A percentile compares a stretch with the other conserved stretches of the same genome.
Evolutionary conservation across 495 filamentous ascomycete genomes (phyloP).

Genomic region (Echria macrotheca): DNA sequence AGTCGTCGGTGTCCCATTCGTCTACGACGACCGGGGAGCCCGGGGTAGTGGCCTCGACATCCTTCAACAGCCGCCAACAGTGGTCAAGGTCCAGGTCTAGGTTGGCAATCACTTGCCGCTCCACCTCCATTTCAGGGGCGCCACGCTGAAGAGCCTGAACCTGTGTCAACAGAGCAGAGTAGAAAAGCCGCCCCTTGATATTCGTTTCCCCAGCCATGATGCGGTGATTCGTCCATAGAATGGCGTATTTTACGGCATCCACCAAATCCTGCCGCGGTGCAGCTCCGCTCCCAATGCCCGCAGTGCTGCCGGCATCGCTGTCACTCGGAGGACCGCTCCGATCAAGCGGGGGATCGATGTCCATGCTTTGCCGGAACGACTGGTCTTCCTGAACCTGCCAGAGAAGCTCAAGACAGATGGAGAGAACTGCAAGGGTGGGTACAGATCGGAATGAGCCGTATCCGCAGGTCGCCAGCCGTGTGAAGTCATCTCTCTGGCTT

Average conservation of each 20-base stretch:
- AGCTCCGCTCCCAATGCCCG: slow-evolving; percentile 21
- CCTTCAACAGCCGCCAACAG: slow-evolving; percentile 19
- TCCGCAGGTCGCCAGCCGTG: slow-evolving; percentile 38
- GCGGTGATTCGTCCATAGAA: slow-evolving; percentile 36
- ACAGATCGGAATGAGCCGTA: slow-evolving; percentile 44
- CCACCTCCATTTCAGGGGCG: slow-evolving; percentile 21
- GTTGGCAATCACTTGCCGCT: slow-evolving; percentile 20
- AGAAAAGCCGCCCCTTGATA: slow-evolving; percentile 49
- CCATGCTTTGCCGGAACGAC: slow-evolving; percentile 35
- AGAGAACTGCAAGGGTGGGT: slow-evolving; percentile 36
- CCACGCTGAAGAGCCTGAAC: slow-evolving; percentile 36
- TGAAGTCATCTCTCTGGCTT: slow-evolving; percentile 33
- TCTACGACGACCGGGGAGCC: not conserved
- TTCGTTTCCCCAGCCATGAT: slow-evolving; percentile 53
- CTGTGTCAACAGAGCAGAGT: slow-evolving; percentile 38
- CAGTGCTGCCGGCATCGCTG: slow-evolving; percentile 21
- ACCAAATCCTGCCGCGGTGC: slow-evolving; percentile 42
- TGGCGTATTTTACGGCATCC: slow-evolving; percentile 41
- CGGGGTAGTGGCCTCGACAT: not conserved
- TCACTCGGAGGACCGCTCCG: slow-evolving; percentile 17
- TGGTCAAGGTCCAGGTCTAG: slow-evolving; percentile 21
- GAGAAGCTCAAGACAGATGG: slow-evolving; percentile 46
- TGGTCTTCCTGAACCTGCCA: slow-evolving; percentile 49
- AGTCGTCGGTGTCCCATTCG: not conserved
- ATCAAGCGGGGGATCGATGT: slow-evolving; percentile 21